Percentiles rank a stretch among this genome's conserved stretches.
Evolutionary conservation across 192 early-diverging fungal species (phyloP).

Genomic region (Backusella macrospora): DNA sequence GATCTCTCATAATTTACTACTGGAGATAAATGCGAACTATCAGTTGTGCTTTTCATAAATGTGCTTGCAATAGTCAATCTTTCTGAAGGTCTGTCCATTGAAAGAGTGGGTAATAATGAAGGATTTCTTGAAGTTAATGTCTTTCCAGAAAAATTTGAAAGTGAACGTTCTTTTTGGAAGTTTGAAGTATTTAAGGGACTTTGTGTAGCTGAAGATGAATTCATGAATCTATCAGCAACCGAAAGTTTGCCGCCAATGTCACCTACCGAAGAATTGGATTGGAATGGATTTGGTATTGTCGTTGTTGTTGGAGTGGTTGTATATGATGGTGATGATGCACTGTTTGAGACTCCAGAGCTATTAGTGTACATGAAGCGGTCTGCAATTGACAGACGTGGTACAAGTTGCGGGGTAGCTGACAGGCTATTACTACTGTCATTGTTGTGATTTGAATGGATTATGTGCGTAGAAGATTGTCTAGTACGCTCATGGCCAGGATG

Average conservation of each 20-base stretch:
- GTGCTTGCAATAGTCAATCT: slow-evolving; percentile 22
- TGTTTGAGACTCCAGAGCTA: neutral
- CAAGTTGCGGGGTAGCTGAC: neutral
- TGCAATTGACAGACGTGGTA: slow-evolving; percentile 33
- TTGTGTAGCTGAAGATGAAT: neutral
- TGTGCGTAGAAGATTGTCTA: neutral
- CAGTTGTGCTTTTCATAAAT: slow-evolving; percentile 15
- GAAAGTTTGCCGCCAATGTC: slow-evolving; percentile 7
- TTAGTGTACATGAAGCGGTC: slow-evolving; percentile 30
- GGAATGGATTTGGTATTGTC: neutral
- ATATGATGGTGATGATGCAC: neutral
- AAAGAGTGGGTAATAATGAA: neutral
- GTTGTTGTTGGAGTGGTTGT: neutral
- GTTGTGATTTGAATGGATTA: neutral
- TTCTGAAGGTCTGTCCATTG: neutral
- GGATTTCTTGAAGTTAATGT: slow-evolving; percentile 7
- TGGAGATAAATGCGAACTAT: neutral
- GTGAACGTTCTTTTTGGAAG: slow-evolving; percentile 16
- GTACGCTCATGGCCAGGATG: neutral
- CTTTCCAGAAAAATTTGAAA: slow-evolving; percentile 22
- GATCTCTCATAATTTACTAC: neutral
- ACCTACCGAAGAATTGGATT: neutral
- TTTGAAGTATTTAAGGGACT: neutral
- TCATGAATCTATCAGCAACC: slow-evolving; percentile 34
- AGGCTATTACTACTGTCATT: neutral